Conservation (phyloP, 805 yeast genomes). For the Priceomyces medius region DNA sequence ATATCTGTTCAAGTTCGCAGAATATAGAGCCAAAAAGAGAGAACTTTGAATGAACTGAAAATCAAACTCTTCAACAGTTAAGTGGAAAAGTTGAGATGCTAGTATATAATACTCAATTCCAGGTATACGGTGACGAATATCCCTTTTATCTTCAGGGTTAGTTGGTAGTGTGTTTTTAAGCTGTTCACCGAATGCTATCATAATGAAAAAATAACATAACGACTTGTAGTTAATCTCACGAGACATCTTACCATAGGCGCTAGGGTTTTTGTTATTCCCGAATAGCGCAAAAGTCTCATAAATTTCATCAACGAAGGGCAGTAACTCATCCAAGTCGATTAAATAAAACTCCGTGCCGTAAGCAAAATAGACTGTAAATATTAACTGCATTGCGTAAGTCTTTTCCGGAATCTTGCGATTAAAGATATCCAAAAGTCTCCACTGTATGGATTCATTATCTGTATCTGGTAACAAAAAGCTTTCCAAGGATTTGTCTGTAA, state of each 20-base stretch:
- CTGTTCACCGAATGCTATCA: conserved; percentile 42
- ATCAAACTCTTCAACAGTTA: conserved; percentile 30
- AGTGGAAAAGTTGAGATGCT: conserved; percentile 31
- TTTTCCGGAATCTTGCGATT: conserved; percentile 24
- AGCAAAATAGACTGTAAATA: conserved; percentile 25
- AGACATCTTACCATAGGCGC: conserved; percentile 3
- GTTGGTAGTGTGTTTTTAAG: conserved; percentile 11
- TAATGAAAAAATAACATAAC: conserved; percentile 31
- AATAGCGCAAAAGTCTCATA: conserved; percentile 12
- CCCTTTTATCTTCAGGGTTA: conserved; percentile 3
- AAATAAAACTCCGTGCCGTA: conserved; percentile 38
- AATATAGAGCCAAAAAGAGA: conserved; percentile 32
- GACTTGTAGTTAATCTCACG: conserved; percentile 11
- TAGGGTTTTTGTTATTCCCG: background rate
- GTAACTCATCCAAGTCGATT: conserved; percentile 23
- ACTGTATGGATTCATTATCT: conserved; percentile 25
- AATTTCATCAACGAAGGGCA: conserved; percentile 13
- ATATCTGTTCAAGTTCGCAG: conserved; percentile 36
- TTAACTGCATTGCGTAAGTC: conserved; percentile 19
- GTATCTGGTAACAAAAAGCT: conserved; percentile 25
- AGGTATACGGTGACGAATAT: conserved; percentile 17
- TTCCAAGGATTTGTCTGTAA: conserved; percentile 14
- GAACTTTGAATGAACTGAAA: conserved; percentile 36
- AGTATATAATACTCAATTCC: conserved; percentile 33
- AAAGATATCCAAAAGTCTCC: conserved; percentile 20